Conservation (phyloP, 106 monocot species). For the Acorus calamus region DNA sequence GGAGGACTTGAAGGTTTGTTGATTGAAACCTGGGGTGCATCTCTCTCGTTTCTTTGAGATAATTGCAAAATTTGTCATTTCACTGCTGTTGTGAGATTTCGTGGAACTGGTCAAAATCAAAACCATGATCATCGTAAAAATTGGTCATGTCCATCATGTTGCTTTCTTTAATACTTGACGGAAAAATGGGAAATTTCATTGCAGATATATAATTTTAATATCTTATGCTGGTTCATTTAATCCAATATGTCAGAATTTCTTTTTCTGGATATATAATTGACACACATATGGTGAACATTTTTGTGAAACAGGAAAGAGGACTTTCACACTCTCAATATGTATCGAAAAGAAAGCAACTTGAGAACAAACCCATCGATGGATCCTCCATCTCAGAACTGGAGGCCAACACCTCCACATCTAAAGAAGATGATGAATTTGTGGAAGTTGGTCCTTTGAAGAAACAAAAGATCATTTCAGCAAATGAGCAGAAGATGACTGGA, state of each 20-base stretch:
- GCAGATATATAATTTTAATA: too few relatives aligned
- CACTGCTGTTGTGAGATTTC: too few relatives aligned
- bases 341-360: conserved; percentile 26
- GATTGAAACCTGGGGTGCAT: not conserved
- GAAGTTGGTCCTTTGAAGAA: not conserved
- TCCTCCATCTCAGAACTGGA: conserved; percentile 2
- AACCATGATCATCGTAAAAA: too few relatives aligned
- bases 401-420: not conserved
- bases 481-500: too few relatives aligned
- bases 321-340: conserved; percentile 26
- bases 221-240: not conserved
- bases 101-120: too few relatives aligned
- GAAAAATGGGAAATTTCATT: too few relatives aligned
- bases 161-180: too few relatives aligned
- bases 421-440: conserved; percentile 3
- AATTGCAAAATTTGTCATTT: too few relatives aligned
- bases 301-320: conserved; percentile 40
- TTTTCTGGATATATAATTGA: not conserved
- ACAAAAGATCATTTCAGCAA: too few relatives aligned
- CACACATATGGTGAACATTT: not conserved
- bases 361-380: conserved; percentile 3
- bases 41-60: not conserved
- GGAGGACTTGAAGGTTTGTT: conserved; percentile 71
- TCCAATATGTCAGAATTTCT: not conserved
- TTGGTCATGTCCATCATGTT: too few relatives aligned